phyloP scores from a whole-genome alignment of 768 basidiomycete species.

The Udeniomyces megalosporus region DNA sequence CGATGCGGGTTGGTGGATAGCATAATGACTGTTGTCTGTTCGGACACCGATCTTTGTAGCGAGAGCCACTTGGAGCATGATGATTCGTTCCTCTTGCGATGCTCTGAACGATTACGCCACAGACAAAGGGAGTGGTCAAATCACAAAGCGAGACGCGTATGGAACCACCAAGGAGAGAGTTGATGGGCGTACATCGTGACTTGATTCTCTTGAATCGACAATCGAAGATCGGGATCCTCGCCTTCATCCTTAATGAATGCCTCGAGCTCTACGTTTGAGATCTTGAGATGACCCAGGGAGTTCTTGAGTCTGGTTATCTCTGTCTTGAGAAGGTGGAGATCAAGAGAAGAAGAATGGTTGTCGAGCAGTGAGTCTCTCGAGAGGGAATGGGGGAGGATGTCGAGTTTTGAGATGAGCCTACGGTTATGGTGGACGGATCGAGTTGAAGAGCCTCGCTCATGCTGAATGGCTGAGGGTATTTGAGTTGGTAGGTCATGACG shows the following conservation, averaged over 20 bases:
- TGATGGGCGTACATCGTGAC: conserved; percentile 41
- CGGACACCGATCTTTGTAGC: conserved; percentile 42
- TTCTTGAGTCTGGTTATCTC: conserved; percentile 62
- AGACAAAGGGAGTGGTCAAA: not conserved
- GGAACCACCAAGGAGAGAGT: not conserved
- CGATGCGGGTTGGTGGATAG: not conserved
- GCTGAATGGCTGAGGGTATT: conserved; percentile 59
- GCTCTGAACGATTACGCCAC: conserved; percentile 35
- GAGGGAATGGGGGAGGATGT: not conserved
- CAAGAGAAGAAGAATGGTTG: not conserved
- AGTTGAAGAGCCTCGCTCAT: conserved; percentile 46
- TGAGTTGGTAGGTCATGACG: conserved; percentile 29
- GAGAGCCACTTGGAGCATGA: conserved; percentile 50
- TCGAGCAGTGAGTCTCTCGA: not conserved
- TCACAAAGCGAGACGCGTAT: too few species aligned
- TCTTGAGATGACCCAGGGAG: conserved; percentile 46
- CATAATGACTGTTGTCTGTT: conserved; percentile 38
- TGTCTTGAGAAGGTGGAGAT: conserved; percentile 24
- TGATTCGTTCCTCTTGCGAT: conserved; percentile 61
- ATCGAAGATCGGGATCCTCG: conserved; percentile 42
- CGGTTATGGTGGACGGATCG: conserved; percentile 50
- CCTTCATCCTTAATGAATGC: conserved; percentile 34
- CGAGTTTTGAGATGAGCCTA: conserved; percentile 37
- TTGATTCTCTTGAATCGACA: conserved; percentile 56
- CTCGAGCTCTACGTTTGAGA: conserved; percentile 39